Evolutionary conservation across 2,329 filamentous ascomycete genomes (phyloP).

Genomic region (Alternaria sp.): DNA sequence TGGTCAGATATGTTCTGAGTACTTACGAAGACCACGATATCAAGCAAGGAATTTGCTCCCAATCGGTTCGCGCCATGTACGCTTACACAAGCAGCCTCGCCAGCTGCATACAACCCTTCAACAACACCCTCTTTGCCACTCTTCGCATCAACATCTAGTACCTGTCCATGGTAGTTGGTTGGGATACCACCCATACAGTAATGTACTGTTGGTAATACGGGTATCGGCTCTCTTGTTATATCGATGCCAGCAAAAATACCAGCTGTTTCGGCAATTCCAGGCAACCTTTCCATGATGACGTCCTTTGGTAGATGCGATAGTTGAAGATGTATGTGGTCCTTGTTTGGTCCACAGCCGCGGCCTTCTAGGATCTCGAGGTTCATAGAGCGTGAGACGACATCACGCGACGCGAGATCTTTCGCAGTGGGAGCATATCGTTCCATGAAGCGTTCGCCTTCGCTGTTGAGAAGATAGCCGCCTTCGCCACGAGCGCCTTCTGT

Average conservation of each 20-base stretch:
- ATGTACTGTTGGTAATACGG: conserved; percentile 62
- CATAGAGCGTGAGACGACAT: conserved; percentile 60
- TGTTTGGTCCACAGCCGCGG: conserved; percentile 56
- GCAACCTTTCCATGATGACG: conserved; percentile 58
- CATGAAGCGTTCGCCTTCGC: conserved; percentile 61
- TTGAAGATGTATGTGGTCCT: conserved; percentile 60
- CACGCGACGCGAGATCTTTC: conserved; percentile 60
- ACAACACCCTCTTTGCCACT: conserved; percentile 54
- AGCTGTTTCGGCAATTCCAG: conserved; percentile 62
- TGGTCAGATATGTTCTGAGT: not conserved
- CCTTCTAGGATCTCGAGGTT: conserved; percentile 60
- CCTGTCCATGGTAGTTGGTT: conserved; percentile 60
- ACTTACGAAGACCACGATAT: conserved; percentile 59
- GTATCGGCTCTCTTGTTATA: conserved; percentile 60
- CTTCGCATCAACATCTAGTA: conserved; percentile 49
- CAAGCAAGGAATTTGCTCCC: conserved; percentile 60
- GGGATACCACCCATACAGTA: conserved; percentile 63
- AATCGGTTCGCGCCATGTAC: conserved; percentile 61
- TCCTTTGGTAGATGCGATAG: conserved; percentile 59
- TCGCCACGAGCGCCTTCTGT: conserved; percentile 62
- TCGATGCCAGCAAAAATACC: conserved; percentile 61
- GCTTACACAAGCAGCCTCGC: conserved; percentile 60
- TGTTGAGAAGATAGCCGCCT: conserved; percentile 61
- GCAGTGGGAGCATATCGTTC: conserved; percentile 62
- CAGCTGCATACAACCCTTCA: conserved; percentile 59